phyloP scores from a whole-genome alignment of 2,329 filamentous ascomycete genomes.

The Lithohypha guttulata region DNA sequence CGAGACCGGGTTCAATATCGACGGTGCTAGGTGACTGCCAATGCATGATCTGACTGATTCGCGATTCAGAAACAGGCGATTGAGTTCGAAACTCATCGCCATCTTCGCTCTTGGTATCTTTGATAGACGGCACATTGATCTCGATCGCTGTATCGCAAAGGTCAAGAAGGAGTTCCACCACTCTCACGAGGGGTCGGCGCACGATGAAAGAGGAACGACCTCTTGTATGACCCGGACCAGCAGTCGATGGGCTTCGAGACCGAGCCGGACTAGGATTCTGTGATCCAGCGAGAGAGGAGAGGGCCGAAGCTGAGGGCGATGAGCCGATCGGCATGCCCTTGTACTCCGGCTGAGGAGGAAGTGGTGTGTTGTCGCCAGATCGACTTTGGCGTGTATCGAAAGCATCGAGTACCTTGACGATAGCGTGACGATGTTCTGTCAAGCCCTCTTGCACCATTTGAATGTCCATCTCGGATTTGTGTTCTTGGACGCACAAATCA shows the following conservation, averaged over 20 bases:
- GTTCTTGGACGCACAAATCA: slow-evolving; percentile 88
- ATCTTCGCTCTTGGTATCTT: slow-evolving; percentile 58
- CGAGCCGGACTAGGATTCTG: slow-evolving; percentile 50
- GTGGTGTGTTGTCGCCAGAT: slow-evolving; percentile 42
- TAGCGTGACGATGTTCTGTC: slow-evolving; percentile 82
- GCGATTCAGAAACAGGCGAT: slow-evolving; percentile 89
- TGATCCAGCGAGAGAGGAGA: slow-evolving; percentile 56
- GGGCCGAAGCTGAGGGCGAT: slow-evolving; percentile 56
- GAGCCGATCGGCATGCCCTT: slow-evolving; percentile 66
- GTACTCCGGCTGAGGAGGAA: slow-evolving; percentile 57
- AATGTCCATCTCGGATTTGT: slow-evolving; percentile 93
- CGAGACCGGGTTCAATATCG: slow-evolving; percentile 85
- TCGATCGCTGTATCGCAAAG: slow-evolving; percentile 92
- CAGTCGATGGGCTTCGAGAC: slow-evolving; percentile 50
- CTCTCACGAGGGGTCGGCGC: slow-evolving; percentile 76
- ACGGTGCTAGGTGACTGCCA: slow-evolving; percentile 91
- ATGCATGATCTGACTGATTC: slow-evolving; percentile 85
- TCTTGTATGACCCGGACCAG: slow-evolving; percentile 65
- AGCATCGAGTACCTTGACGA: slow-evolving; percentile 89
- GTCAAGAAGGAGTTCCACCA: slow-evolving; percentile 89
- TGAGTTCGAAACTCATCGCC: slow-evolving; percentile 75
- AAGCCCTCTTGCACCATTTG: slow-evolving; percentile 90
- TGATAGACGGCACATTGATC: slow-evolving; percentile 87
- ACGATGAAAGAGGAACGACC: slow-evolving; percentile 90
- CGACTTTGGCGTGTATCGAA: slow-evolving; percentile 68